Evolutionary conservation across 1,284 basidiomycete species (phyloP).

Genomic region (Fomitopsis palustris): DNA sequence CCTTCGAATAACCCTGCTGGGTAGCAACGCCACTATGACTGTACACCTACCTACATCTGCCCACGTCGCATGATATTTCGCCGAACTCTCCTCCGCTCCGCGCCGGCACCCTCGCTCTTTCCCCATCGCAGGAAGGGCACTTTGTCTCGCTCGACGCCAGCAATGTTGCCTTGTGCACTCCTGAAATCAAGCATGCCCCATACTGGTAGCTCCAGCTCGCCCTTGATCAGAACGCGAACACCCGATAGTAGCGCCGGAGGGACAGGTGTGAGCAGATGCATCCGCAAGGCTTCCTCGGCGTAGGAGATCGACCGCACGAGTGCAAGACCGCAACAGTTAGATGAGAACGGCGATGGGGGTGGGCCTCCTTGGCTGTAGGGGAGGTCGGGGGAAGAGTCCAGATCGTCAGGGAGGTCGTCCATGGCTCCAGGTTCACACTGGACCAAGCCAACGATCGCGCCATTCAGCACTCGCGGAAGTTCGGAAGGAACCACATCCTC

Average conservation of each 20-base stretch:
- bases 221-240: slow-evolving; percentile 66
- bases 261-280: slow-evolving; percentile 80
- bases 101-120: slow-evolving; percentile 61
- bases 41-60: slow-evolving; percentile 47
- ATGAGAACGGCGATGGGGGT: slow-evolving; percentile 52
- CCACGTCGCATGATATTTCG: slow-evolving; percentile 87
- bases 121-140: slow-evolving; percentile 87
- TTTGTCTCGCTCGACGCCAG: slow-evolving; percentile 52
- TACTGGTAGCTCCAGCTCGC: slow-evolving; percentile 84
- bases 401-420: not conserved
- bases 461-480: slow-evolving; percentile 71
- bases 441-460: slow-evolving; percentile 77
- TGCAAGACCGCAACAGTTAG: slow-evolving; percentile 66
- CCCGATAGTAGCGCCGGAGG: slow-evolving; percentile 40
- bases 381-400: slow-evolving; percentile 20
- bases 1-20: slow-evolving; percentile 16
- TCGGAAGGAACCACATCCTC: slow-evolving; percentile 75
- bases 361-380: slow-evolving; percentile 56
- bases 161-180: slow-evolving; percentile 39
- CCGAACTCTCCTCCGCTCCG: slow-evolving; percentile 70
- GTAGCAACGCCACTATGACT: not conserved
- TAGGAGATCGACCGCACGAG: slow-evolving; percentile 65
- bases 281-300: slow-evolving; percentile 18
- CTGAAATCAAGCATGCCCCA: slow-evolving; percentile 85
- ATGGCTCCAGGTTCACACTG: slow-evolving; percentile 29